Base-by-base conservation (phyloP, 257 asterid species). In the Solanum arcanum region DNA sequence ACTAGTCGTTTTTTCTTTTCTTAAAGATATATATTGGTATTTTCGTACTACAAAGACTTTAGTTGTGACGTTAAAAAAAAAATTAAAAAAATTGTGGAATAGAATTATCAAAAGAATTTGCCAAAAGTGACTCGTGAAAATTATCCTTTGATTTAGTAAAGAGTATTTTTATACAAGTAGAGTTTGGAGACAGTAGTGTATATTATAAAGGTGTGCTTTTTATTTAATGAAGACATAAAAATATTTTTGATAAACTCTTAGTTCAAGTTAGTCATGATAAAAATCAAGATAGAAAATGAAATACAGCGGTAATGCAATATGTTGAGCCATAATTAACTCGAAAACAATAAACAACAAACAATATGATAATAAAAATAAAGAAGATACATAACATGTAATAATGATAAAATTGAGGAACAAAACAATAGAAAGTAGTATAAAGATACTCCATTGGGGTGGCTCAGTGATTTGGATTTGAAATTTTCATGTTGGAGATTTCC, bases 181-280 rank as follows among this genome's bases (percentile, higher is more conserved):
- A 60, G 35, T 66, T n/a, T 25, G 20, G 0, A 25, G 35, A 25
- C 35, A 25, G 0, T 25, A 27, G 0, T 66, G 5, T 6, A 9
- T 37, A 37, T 37, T 5, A 6, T 37, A 37, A 37, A 5, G 39
- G 7, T 37, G 7, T 37, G 5, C 0, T 35, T 35, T 37, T 5
- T 37, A 37, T 37, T 37, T 37, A 1, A 37, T 23, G 15, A 62
- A 62, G 7, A 0, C 13, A 5, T 5, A 11, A 1, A 23, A 25
- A 5, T 6, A 0, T 62, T 11, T n/a, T 0, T 0, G 70, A 62
- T 21, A 62, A 11, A n/a, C 8, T n/a, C 5, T 59, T 21, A 21
- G 13, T 5, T 59, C 12, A 20, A 21, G 27, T 59, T 21, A 59
- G 27, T 3, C 27, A 59, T 21, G 27, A 60, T 10, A 15, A 60